A percentile compares a stretch with the other conserved stretches of the same genome.
phyloP scores from a whole-genome alignment of 176 grass and related monocot genomes.

The Secale cereale region DNA sequence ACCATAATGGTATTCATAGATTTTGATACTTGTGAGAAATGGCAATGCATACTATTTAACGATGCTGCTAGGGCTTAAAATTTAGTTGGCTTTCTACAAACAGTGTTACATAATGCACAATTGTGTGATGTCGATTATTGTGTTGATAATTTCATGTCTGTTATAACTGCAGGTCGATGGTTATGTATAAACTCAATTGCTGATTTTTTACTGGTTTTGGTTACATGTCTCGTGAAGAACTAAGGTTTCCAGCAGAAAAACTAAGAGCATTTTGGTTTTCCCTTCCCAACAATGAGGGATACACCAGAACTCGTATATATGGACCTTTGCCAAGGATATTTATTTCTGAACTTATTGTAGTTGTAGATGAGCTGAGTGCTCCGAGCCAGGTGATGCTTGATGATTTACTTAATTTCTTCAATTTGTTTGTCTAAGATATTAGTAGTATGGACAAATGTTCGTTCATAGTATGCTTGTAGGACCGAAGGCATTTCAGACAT shows the following conservation, averaged over 20 bases:
- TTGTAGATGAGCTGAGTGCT: constrained; percentile 79
- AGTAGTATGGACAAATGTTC: neutral
- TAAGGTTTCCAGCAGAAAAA: constrained; percentile 91
- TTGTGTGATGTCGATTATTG: too few relatives aligned
- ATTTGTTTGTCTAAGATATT: constrained; percentile 3
- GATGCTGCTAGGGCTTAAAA: too few relatives aligned
- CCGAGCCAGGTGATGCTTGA: constrained; percentile 60
- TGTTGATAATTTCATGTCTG: too few relatives aligned
- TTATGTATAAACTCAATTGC: too few relatives aligned
- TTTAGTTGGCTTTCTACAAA: too few relatives aligned
- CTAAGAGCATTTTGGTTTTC: constrained; percentile 97
- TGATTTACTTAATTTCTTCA: neutral
- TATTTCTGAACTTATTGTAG: constrained; percentile 88
- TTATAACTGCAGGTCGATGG: too few relatives aligned
- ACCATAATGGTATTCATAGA: neutral
- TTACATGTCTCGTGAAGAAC: constrained; percentile 64
- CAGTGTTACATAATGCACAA: too few relatives aligned
- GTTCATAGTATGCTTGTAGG: neutral
- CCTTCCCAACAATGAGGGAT: constrained; percentile 38
- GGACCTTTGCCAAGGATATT: constrained; percentile 92
- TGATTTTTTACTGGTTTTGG: constrained; percentile 79
- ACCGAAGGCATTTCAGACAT: neutral
- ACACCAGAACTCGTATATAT: constrained; percentile 29
- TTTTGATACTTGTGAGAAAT: neutral
- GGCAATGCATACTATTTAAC: too few relatives aligned